Conservation (phyloP, 1,284 basidiomycete species). For the Tilletia walkeri region DNA sequence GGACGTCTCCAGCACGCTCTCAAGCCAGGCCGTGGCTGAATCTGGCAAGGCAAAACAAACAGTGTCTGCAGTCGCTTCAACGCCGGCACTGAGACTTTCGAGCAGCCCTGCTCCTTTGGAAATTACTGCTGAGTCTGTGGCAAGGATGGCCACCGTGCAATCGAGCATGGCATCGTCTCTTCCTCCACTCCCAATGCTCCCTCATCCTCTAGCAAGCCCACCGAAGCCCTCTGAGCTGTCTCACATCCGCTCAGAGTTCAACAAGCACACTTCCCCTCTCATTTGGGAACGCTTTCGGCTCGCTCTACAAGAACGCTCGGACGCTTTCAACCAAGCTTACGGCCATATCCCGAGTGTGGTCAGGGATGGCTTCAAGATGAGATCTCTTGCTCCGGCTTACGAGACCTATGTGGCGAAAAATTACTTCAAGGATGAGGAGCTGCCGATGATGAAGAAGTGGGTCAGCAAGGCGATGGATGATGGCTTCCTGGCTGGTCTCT, state of each 20-base stretch:
- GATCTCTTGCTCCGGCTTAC: not conserved
- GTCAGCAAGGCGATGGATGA: not conserved
- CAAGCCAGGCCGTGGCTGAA: not conserved
- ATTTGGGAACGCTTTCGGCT: not conserved
- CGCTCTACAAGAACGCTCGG: not conserved
- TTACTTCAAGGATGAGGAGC: not conserved
- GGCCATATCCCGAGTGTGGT: not conserved
- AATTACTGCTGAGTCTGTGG: not conserved
- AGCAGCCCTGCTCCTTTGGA: not conserved
- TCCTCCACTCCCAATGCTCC: not conserved
- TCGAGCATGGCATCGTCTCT: conserved; percentile 1
- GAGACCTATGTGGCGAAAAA: not conserved
- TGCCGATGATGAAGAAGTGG: not conserved
- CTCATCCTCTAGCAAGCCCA: not conserved
- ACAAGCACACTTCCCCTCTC: not conserved
- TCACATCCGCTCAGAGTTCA: not conserved
- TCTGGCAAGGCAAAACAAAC: not conserved
- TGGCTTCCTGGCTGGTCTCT: not conserved
- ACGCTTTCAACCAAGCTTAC: not conserved
- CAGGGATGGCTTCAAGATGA: not conserved
- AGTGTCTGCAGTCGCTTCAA: not conserved
- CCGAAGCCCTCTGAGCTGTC: not conserved
- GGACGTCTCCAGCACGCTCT: not conserved
- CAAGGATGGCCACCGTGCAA: not conserved
- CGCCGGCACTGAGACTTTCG: not conserved